Evolutionary conservation across 1,139 yeast species (phyloP).

Genomic region (Saccharomyces hybrid): DNA sequence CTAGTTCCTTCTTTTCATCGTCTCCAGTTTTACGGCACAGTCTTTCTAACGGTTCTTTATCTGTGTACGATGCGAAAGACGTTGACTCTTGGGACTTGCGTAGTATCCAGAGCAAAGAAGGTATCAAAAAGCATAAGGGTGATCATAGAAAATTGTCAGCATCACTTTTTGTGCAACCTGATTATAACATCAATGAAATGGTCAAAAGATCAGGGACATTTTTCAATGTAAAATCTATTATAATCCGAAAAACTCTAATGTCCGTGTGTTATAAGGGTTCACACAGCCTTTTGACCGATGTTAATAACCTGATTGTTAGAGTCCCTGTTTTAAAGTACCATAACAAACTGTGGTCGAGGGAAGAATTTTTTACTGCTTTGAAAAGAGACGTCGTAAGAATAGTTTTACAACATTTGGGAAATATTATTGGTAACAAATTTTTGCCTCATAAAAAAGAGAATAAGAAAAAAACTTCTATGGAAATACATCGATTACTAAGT

Average conservation of each 20-base stretch:
- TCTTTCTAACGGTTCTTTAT: slow-evolving; percentile 5
- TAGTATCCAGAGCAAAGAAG: slow-evolving; percentile 4
- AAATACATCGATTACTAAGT: not conserved
- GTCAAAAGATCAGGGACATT: slow-evolving; percentile 59
- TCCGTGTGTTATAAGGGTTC: slow-evolving; percentile 73
- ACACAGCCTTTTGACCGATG: slow-evolving; percentile 60
- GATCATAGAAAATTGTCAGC: slow-evolving; percentile 9
- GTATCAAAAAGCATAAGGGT: slow-evolving; percentile 4
- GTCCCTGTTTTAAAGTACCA: slow-evolving; percentile 59
- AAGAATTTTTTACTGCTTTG: slow-evolving; percentile 58
- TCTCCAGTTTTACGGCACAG: not conserved
- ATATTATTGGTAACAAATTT: slow-evolving; percentile 71
- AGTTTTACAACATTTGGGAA: slow-evolving; percentile 69
- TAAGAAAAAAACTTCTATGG: slow-evolving; percentile 6
- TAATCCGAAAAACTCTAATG: slow-evolving; percentile 46
- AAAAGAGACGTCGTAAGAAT: slow-evolving; percentile 63
- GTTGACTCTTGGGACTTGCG: slow-evolving; percentile 8
- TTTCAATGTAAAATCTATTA: slow-evolving; percentile 54
- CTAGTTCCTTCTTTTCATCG: not conserved
- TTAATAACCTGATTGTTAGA: slow-evolving; percentile 56
- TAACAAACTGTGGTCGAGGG: slow-evolving; percentile 71
- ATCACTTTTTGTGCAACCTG: slow-evolving; percentile 12
- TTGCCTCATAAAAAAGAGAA: slow-evolving; percentile 38
- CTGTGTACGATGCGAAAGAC: slow-evolving; percentile 8
- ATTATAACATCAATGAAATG: slow-evolving; percentile 47